Evolutionary conservation across 2,329 filamentous ascomycete genomes (phyloP).

Genomic region (Cadophora sp.): DNA sequence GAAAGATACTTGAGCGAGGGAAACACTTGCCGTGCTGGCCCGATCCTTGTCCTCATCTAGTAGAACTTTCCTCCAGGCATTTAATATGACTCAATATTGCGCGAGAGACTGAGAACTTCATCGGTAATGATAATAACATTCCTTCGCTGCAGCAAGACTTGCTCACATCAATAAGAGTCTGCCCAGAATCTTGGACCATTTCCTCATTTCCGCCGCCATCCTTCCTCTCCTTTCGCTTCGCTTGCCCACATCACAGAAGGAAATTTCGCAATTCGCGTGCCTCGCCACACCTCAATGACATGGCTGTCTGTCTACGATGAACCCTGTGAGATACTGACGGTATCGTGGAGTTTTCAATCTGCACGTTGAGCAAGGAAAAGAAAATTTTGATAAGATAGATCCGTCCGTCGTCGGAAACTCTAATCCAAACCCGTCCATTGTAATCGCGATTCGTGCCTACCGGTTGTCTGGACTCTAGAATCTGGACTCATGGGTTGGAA

Average conservation of each 20-base stretch:
- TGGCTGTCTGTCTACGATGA: not conserved
- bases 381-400: conserved; percentile 2
- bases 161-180: not conserved
- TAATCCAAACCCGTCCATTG: not conserved
- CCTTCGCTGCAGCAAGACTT: not conserved
- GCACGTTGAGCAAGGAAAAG: not conserved
- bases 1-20: too few species aligned
- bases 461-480: not conserved
- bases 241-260: not conserved
- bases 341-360: not conserved
- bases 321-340: not conserved
- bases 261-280: not conserved
- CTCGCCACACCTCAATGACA: not conserved
- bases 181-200: not conserved
- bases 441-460: not conserved
- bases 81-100: too few species aligned
- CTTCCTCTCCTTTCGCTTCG: not conserved
- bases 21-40: not conserved
- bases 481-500: not conserved
- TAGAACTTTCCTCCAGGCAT: not conserved
- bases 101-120: not conserved
- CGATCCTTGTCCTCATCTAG: too few species aligned
- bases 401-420: not conserved
- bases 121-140: not conserved
- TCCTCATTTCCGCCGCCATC: conserved; percentile 1